Base-by-base conservation (phyloP, 2,329 filamentous ascomycete species). In the Aspergillus novofumigatus region DNA sequence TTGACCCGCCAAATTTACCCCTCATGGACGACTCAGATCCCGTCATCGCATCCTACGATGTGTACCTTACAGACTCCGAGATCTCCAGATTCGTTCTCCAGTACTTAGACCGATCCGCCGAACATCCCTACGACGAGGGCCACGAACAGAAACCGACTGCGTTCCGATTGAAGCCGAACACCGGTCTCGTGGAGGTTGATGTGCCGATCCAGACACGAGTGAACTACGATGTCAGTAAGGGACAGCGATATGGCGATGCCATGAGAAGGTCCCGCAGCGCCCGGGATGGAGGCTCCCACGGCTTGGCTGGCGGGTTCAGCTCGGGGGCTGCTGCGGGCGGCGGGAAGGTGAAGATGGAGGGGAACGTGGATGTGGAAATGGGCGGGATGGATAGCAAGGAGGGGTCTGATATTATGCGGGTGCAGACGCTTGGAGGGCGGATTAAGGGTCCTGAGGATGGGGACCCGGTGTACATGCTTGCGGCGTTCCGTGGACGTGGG, bases 141-240 rank as follows among this genome's bases (percentile, higher is more conserved):
- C 75, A 78, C 53, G 76, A 78, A 17, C 80, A 83, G 29, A 80
- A 81, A 55, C 89, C 93, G 10, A 79, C 84, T 17, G 86, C 89
- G 66, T 80, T 97, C 67, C 91, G 93, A 64, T 79, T 96, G 72
- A 99, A 97, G 78, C 83, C 87, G 14, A 78, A 83, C 56, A 85
- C 90, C 0, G 92, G 92, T 55, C 90, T 97, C 77, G 81, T 97
- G 56, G 94, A 99, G 76, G 81, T 97, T 53, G 94, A 99, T 72
- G 83, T 97, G n/a, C 91, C 91, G 4, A 80, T 97, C 65, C 86
- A 87, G 78, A 86, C 86, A 60, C 79, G 80, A 50, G 72, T 78
- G 55, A 88, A 90, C 69, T 97, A 96, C 79, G 92, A 97, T 77
- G 84, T 88, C 63, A 83, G 84, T 63, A 92, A 93, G 77, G 93